phyloP scores from a whole-genome alignment of 1,284 basidiomycete genomes.

The Cutaneotrichosporon arboriforme region DNA sequence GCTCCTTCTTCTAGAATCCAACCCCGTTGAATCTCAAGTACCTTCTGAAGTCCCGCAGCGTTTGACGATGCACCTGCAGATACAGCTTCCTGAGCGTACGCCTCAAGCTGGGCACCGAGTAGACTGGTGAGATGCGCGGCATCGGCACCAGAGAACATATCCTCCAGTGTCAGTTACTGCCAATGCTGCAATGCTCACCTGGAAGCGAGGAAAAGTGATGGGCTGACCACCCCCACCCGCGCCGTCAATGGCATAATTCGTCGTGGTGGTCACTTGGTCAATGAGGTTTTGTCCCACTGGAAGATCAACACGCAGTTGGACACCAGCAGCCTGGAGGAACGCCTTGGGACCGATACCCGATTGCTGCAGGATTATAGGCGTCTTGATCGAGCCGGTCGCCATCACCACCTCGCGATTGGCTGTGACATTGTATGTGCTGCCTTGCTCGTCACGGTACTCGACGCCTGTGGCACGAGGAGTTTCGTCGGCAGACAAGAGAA shows the following conservation, averaged over 20 bases:
- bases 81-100: conserved; percentile 40
- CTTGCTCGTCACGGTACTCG: conserved; percentile 27
- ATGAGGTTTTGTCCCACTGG: conserved; percentile 47
- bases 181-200: too few species aligned
- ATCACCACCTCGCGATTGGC: conserved; percentile 48
- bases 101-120: conserved; percentile 30
- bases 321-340: conserved; percentile 37
- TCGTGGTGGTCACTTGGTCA: conserved; percentile 46
- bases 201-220: conserved; percentile 33
- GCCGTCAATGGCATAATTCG: conserved; percentile 23
- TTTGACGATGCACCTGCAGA: conserved; percentile 30
- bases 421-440: conserved; percentile 29
- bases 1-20: conserved; percentile 40
- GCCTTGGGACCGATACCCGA: conserved; percentile 46
- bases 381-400: conserved; percentile 48
- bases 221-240: conserved; percentile 23
- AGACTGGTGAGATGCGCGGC: conserved; percentile 16
- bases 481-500: conserved; percentile 22
- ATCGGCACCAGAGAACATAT: conserved; percentile 25
- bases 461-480: conserved; percentile 32
- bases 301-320: conserved; percentile 36
- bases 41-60: conserved; percentile 27
- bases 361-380: conserved; percentile 49
- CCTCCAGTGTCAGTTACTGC: conserved; percentile 14
- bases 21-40: conserved; percentile 41